These are phyloP conservation scores for Exophiala sideris DNA, from an alignment of 2,329 filamentous ascomycete genomes.

Conservation along the genomic window DNA sequence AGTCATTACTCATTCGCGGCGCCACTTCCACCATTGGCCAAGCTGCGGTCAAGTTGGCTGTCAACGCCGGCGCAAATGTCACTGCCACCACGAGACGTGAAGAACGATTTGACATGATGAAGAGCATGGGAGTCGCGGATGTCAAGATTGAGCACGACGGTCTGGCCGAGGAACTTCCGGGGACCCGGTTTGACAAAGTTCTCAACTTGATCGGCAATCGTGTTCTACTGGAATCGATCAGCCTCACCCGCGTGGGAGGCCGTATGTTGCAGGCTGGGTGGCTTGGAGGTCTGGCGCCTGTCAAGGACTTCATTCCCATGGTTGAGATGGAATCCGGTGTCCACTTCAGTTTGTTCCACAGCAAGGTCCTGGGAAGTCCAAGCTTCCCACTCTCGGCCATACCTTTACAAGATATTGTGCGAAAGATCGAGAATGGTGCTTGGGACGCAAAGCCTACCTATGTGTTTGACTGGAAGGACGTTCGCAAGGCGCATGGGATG, in stretches of 20 bases:
- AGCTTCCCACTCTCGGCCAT: conserved; percentile 40
- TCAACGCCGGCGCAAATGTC: conserved; percentile 37
- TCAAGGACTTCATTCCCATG: conserved; percentile 43
- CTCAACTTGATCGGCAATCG: conserved; percentile 42
- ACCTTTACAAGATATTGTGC: conserved; percentile 39
- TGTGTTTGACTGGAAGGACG: conserved; percentile 35
- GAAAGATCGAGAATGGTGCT: conserved; percentile 35
- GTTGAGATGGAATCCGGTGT: conserved; percentile 45
- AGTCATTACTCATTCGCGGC: conserved; percentile 41
- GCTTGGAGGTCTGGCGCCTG: conserved; percentile 41
- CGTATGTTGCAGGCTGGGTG: conserved; percentile 40
- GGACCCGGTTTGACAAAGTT: conserved; percentile 36
- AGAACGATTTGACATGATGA: conserved; percentile 31
- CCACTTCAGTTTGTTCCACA: conserved; percentile 47
- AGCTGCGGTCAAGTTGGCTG: conserved; percentile 40
- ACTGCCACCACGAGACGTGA: conserved; percentile 39
- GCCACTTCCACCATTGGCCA: conserved; percentile 42
- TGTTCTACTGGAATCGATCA: conserved; percentile 39
- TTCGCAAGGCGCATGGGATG: conserved; percentile 34
- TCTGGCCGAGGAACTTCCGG: conserved; percentile 21
- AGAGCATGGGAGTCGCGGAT: conserved; percentile 31
- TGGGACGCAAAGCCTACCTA: conserved; percentile 33
- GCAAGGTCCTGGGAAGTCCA: conserved; percentile 36
- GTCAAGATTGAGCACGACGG: conserved; percentile 30
- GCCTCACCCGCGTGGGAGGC: conserved; percentile 35